Base-by-base conservation (phyloP, 2,329 filamentous ascomycete species). In the Dothideomycetidae sp. region DNA sequence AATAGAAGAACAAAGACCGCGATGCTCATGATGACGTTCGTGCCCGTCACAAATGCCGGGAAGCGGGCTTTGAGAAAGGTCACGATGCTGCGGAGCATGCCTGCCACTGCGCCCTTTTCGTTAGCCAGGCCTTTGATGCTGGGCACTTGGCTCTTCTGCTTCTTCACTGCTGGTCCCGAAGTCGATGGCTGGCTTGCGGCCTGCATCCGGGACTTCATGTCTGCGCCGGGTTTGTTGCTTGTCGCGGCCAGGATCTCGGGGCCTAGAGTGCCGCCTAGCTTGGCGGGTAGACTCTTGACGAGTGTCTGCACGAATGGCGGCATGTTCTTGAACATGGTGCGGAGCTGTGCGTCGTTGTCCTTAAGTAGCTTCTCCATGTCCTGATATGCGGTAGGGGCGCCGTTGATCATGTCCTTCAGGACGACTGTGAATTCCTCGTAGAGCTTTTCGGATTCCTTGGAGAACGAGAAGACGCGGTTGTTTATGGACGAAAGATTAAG, bases 361-460 rank as follows among this genome's bases (percentile, higher is more conserved):
- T 65, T 73, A 45, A 78, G 63, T 12, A 78, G 63, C 52, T 68
- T 71, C 49, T 78, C 75, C n/a, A 98, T 76, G 55, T 98, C 90
- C 52, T 80, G 71, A 57, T 92, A 93, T 2, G 90, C 90, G 0
- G 88, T 94, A 3, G 90, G 90, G 2, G 84, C 90, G 44, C 90
- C 90, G 54, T 85, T 86, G 50, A 90, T 73, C 11, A 94, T 71
- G 55, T 98, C 90, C 54, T 88, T 90, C 53, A 98, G 80, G 21
- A 94, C 78, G 39, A 85, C 67, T 1, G 84, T 92, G 67, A 98
- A 98, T 44, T 78, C 75, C 37, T 75, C 72, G 36, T 93, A 72
- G 18, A 93, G 70, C 45, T 83, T 78, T 43, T 84, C 76, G 0
- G 83, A 88, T 49, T 93, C 85, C 42, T 75, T 71, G n/a, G 81